A percentile compares a stretch with the other conserved stretches of the same genome.
Evolutionary conservation across 805 yeast genomes (phyloP).

Genomic region (Isabelozyma heimii): DNA sequence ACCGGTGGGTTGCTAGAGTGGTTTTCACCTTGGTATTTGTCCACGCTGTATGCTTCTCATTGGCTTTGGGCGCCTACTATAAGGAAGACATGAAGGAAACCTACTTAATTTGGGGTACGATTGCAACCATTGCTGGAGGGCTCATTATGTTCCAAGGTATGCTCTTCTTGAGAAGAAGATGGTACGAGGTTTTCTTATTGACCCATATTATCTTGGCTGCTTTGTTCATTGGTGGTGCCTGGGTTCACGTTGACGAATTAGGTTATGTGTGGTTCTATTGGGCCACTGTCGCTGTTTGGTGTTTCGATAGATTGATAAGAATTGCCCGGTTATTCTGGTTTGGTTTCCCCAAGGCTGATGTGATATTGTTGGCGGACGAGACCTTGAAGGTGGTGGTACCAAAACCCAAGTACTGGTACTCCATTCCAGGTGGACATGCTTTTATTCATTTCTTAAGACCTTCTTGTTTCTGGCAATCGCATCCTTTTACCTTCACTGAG

Average conservation of each 20-base stretch:
- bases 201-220: conserved; percentile 36
- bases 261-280: conserved; percentile 29
- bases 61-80: conserved; percentile 9
- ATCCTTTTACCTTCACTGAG: conserved; percentile 38
- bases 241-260: conserved; percentile 39
- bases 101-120: conserved; percentile 32
- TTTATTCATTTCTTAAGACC: conserved; percentile 35
- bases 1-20: conserved; percentile 44
- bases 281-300: conserved; percentile 36
- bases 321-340: conserved; percentile 24
- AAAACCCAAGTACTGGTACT: conserved; percentile 34
- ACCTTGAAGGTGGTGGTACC: conserved; percentile 35
- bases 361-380: conserved; percentile 30
- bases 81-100: conserved; percentile 10
- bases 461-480: conserved; percentile 41
- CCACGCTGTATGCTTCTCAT: conserved; percentile 31
- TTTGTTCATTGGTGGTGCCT: conserved; percentile 43
- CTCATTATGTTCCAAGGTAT: conserved; percentile 29
- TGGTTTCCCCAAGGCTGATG: conserved; percentile 33
- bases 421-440: conserved; percentile 41
- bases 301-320: conserved; percentile 30
- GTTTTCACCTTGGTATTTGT: conserved; percentile 23
- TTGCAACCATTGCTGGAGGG: conserved; percentile 36
- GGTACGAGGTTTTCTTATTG: conserved; percentile 35
- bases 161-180: conserved; percentile 30